Evolutionary conservation across 1,284 basidiomycete genomes (phyloP).

Genomic region (Naganishia liquefaciens): DNA sequence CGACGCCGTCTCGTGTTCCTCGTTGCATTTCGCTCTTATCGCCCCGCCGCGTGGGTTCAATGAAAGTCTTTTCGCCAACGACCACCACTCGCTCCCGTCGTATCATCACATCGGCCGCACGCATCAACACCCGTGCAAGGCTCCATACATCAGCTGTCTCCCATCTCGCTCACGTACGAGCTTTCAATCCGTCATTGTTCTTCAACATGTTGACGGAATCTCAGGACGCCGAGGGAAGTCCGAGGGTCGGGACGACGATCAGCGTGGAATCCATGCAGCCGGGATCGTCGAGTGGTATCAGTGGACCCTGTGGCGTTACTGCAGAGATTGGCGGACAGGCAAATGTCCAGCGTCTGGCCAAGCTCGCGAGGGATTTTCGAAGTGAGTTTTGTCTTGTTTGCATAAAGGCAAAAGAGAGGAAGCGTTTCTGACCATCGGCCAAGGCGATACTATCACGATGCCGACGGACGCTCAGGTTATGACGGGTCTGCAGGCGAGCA

Average conservation of each 20-base stretch:
- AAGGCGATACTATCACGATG: constrained; percentile 58
- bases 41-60: neutral
- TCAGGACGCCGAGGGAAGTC: neutral
- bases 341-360: constrained; percentile 49
- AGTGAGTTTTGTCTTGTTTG: constrained; percentile 51
- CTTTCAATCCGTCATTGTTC: constrained; percentile 23
- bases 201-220: constrained; percentile 8
- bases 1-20: too few relatives aligned
- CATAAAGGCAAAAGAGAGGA: neutral
- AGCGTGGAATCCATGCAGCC: constrained; percentile 13
- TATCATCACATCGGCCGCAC: neutral
- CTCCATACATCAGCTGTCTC: neutral
- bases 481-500: constrained; percentile 55
- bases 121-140: neutral
- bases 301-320: constrained; percentile 36
- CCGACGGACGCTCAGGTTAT: constrained; percentile 58
- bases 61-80: neutral
- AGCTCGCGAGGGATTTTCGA: constrained; percentile 53
- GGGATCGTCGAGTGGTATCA: constrained; percentile 9
- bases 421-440: neutral
- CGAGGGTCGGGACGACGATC: constrained; percentile 3
- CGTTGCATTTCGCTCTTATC: too few relatives aligned
- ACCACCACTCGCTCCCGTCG: neutral
- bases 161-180: constrained; percentile 3
- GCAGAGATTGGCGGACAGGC: constrained; percentile 47